Conservation (phyloP, 2,329 filamentous ascomycete genomes). For the Aspergillus awamori region DNA sequence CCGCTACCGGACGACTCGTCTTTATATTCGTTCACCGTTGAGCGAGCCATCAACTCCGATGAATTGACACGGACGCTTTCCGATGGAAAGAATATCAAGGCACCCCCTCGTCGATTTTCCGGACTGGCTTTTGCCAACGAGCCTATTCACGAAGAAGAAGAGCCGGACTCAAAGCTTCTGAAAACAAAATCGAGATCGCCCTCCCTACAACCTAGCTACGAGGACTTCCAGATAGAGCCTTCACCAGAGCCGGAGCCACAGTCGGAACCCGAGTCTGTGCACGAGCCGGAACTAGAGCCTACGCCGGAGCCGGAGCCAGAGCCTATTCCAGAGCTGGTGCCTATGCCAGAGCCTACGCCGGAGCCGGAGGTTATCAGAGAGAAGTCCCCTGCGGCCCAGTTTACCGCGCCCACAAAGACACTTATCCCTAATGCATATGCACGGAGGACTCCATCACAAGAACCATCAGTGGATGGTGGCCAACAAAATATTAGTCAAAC, state of each 20-base stretch:
- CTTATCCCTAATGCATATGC: slow-evolving; percentile 26
- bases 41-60: slow-evolving; percentile 42
- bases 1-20: slow-evolving; percentile 37
- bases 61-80: slow-evolving; percentile 38
- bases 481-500: not conserved
- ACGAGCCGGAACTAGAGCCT: not conserved
- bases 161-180: slow-evolving; percentile 18
- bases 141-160: slow-evolving; percentile 36
- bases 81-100: slow-evolving; percentile 38
- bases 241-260: slow-evolving; percentile 4
- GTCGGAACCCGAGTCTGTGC: slow-evolving; percentile 5
- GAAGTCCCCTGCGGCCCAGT: not conserved
- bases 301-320: not conserved
- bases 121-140: slow-evolving; percentile 34
- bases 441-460: slow-evolving; percentile 13
- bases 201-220: not conserved
- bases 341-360: not conserved
- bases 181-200: slow-evolving; percentile 8
- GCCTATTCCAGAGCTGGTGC: not conserved
- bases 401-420: slow-evolving; percentile 26
- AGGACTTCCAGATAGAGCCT: not conserved
- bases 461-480: not conserved
- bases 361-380: slow-evolving; percentile 15
- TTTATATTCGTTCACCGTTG: slow-evolving; percentile 37
- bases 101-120: slow-evolving; percentile 40